A percentile compares a stretch with the other conserved stretches of the same genome.
Conservation (phyloP, 1,284 basidiomycete genomes). For the Hemileia vastatrix region DNA sequence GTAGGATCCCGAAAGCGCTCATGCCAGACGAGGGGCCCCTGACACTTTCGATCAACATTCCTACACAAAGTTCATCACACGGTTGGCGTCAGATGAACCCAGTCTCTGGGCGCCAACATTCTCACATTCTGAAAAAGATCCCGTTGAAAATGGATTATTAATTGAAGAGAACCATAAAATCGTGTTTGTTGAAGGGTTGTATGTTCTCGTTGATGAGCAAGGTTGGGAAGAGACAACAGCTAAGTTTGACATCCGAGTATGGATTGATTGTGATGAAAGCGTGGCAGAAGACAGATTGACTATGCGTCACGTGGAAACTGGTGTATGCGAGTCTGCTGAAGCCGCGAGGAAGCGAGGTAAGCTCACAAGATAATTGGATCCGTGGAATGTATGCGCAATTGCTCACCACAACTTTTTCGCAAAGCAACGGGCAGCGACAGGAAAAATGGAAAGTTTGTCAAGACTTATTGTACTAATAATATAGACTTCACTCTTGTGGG, state of each 20-base stretch:
- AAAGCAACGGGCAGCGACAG: too few relatives aligned
- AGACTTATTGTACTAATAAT: too few relatives aligned
- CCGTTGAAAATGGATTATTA: neutral
- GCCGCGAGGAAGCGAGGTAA: slow-evolving; percentile 8
- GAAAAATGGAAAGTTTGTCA: too few relatives aligned
- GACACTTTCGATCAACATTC: slow-evolving; percentile 4
- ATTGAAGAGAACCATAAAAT: neutral
- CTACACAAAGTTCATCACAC: neutral
- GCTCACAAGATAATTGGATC: too few relatives aligned
- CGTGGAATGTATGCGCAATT: too few relatives aligned
- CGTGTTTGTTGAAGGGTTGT: slow-evolving; percentile 15
- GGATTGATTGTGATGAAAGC: neutral
- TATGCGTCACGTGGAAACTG: slow-evolving; percentile 5
- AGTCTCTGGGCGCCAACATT: slow-evolving; percentile 6
- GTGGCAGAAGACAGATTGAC: neutral
- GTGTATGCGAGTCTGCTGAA: neutral
- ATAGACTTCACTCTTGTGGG: too few relatives aligned
- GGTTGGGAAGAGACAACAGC: neutral
- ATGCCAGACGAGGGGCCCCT: slow-evolving; percentile 4
- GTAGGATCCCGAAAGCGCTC: slow-evolving; percentile 14
- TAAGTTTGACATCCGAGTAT: neutral
- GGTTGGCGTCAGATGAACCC: neutral
- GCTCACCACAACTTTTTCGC: too few relatives aligned
- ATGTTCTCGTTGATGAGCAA: neutral
- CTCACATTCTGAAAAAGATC: slow-evolving; percentile 14